Conservation (phyloP, 805 yeast species). For the Yarrowia sp. region DNA sequence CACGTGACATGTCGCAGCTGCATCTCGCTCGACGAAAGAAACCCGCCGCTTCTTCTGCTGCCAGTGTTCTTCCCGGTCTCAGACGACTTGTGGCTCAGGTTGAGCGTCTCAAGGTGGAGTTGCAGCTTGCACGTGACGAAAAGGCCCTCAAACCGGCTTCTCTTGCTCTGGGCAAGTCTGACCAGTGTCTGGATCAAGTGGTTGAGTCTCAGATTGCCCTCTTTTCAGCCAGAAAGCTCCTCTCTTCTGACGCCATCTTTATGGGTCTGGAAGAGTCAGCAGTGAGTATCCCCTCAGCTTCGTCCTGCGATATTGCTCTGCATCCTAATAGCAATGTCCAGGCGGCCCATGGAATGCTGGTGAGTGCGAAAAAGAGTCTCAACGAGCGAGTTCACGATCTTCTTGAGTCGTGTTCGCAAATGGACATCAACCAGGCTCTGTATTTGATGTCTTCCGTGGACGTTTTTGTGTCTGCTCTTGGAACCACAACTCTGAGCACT, state of each 20-base stretch:
- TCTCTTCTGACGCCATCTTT: slow-evolving; percentile 26
- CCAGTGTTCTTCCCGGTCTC: slow-evolving; percentile 10
- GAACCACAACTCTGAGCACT: not conserved
- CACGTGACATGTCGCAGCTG: slow-evolving; percentile 31
- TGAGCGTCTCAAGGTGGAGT: slow-evolving; percentile 11
- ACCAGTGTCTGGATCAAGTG: slow-evolving; percentile 16
- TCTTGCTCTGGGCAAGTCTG: slow-evolving; percentile 16
- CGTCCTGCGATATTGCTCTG: slow-evolving; percentile 3
- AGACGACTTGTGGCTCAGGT: slow-evolving; percentile 8
- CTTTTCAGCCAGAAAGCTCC: slow-evolving; percentile 18
- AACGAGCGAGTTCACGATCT: not conserved
- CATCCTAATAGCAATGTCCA: slow-evolving; percentile 31
- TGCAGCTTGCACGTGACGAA: slow-evolving; percentile 10
- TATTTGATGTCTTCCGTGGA: slow-evolving; percentile 1
- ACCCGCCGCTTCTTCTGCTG: slow-evolving; percentile 4
- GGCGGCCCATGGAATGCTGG: slow-evolving; percentile 18
- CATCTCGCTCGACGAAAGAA: slow-evolving; percentile 30
- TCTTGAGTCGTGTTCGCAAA: not conserved
- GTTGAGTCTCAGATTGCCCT: slow-evolving; percentile 10
- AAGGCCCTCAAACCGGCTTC: not conserved
- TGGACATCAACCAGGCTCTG: slow-evolving; percentile 16
- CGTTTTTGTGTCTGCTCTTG: slow-evolving; percentile 27
- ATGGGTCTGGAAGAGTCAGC: slow-evolving; percentile 30
- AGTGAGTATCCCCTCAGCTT: slow-evolving; percentile 26
- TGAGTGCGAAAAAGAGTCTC: slow-evolving; percentile 5